Evolutionary conservation across 768 basidiomycete genomes (phyloP), one percentile per base, ranked within the genome.

Genomic region (Suillus lakei): DNA sequence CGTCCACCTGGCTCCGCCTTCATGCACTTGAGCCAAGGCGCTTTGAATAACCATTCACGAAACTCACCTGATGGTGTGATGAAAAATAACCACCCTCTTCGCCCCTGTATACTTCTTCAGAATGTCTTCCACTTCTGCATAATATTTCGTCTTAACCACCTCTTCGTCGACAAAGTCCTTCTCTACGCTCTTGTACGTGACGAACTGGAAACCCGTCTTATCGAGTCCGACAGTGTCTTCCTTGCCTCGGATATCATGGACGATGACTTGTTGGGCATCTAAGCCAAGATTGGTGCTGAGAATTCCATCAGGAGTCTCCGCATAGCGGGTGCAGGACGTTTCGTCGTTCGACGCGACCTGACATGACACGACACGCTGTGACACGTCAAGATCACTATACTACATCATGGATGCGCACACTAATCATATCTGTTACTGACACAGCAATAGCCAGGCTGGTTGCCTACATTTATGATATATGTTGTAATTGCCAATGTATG

Each of bases 71-170:
- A 79, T 77, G 48, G 80, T 83, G 66, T 83, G 82, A 64, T 84
- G 83, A 43, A 84, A 84, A 66, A 84, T 75, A 67, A 81, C 69
- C 53, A 83, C 75, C 41, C 73, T 72, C 70, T 76, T 78, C 10
- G 78, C 82, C 5, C 82, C 81, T 0, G 77, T 69, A 30, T 78
- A 59, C 65, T 75, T 73, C 71, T 79, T 84, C 67, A n/a, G n/a
- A n/a, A n/a, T n/a, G n/a, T n/a, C n/a, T n/a, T n/a, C n/a, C n/a
- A n/a, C n/a, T n/a, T n/a, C n/a, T n/a, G n/a, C n/a, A n/a, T n/a
- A n/a, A n/a, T n/a, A n/a, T n/a, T n/a, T n/a, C n/a, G n/a, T n/a
- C n/a, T n/a, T n/a, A n/a, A n/a, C n/a, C n/a, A n/a, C n/a, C n/a
- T n/a, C n/a, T n/a, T n/a, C n/a, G n/a, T n/a, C n/a, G n/a, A n/a